phyloP scores from a whole-genome alignment of 2,329 filamentous ascomycete genomes.

The Zasmidium citrigriseum region DNA sequence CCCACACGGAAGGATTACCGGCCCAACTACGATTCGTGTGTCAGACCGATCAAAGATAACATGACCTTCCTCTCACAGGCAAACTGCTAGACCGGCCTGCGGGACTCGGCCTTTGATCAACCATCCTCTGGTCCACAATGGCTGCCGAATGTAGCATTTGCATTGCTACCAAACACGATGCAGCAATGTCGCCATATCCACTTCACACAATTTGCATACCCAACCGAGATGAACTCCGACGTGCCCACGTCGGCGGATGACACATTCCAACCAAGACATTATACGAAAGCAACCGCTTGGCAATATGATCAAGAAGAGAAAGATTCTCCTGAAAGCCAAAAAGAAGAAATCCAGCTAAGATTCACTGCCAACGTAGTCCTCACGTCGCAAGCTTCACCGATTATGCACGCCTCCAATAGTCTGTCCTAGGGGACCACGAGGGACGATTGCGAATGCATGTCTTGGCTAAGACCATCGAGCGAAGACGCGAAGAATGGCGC shows the following conservation, averaged over 20 bases:
- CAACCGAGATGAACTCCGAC: neutral
- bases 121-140: neutral
- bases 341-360: too few species aligned
- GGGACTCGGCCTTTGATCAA: neutral
- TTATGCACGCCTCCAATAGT: neutral
- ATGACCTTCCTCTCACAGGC: too few species aligned
- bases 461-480: neutral
- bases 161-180: neutral
- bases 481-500: neutral
- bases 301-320: too few species aligned
- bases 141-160: neutral
- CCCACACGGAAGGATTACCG: neutral
- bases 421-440: neutral
- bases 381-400: neutral
- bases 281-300: neutral
- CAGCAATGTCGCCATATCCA: neutral
- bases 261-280: neutral
- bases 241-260: too few species aligned
- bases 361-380: neutral
- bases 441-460: neutral
- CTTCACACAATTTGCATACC: neutral
- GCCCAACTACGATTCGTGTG: neutral
- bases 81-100: too few species aligned
- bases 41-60: neutral
- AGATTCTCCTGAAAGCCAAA: too few species aligned